Conservation (phyloP, 148 eudicot species). For the Euryodendron excelsum region DNA sequence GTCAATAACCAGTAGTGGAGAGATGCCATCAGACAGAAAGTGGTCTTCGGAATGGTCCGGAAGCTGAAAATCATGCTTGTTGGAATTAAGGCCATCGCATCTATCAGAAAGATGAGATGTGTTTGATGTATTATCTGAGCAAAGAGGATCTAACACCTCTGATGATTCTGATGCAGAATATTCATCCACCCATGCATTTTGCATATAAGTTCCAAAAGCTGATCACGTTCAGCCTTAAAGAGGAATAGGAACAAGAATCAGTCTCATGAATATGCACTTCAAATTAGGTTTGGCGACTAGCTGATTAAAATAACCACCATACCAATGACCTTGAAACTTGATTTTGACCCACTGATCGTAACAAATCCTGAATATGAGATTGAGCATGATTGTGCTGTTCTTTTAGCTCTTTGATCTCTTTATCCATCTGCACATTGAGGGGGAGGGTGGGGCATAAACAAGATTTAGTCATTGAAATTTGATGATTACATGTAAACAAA, state of each 20-base stretch:
- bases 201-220: conserved; percentile 26
- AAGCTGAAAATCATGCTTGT: conserved; percentile 30
- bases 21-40: conserved; percentile 40
- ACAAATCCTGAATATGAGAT: conserved; percentile 58
- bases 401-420: conserved; percentile 76
- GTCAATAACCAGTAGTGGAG: conserved; percentile 42
- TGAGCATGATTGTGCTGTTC: conserved; percentile 75
- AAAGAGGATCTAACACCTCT: conserved; percentile 57
- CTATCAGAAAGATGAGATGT: conserved; percentile 40
- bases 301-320: not conserved
- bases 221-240: conserved; percentile 25
- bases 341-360: conserved; percentile 35
- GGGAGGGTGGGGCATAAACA: not conserved
- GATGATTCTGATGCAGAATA: conserved; percentile 59
- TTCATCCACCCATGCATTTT: conserved; percentile 49
- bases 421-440: conserved; percentile 67
- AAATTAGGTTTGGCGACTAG: not conserved
- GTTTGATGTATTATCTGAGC: conserved; percentile 41
- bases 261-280: not conserved
- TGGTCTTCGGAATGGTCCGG: conserved; percentile 41
- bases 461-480: not conserved
- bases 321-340: conserved; percentile 40
- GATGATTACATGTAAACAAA: not conserved
- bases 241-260: conserved; percentile 6
- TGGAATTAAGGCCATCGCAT: conserved; percentile 22